Percentiles rank a stretch among this genome's conserved stretches.
These are phyloP conservation scores for Thalassiosira hispida DNA, from an alignment of 352 stramenopile genomes.

Conservation along the genomic window DNA sequence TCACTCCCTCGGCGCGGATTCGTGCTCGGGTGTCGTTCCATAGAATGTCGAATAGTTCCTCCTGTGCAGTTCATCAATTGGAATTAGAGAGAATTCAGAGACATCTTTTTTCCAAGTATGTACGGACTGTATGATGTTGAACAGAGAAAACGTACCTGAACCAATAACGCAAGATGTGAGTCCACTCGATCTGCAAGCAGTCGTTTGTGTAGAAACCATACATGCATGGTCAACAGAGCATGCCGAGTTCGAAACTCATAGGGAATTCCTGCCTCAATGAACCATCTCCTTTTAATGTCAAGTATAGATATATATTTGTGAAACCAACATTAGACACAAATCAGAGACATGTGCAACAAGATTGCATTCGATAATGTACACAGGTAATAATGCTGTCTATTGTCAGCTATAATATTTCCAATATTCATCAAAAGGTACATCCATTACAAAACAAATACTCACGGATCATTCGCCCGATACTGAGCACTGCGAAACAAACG, in stretches of 20 bases:
- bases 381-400: too few relatives aligned
- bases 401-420: too few relatives aligned
- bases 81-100: constrained; percentile 35
- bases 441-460: too few relatives aligned
- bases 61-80: constrained; percentile 85
- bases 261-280: constrained; percentile 63
- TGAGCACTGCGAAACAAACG: constrained; percentile 70
- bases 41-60: constrained; percentile 95
- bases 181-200: constrained; percentile 82
- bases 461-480: constrained; percentile 67
- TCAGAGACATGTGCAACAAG: too few relatives aligned
- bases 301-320: neutral
- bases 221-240: constrained; percentile 92
- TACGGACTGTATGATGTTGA: too few relatives aligned
- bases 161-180: constrained; percentile 75
- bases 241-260: constrained; percentile 92
- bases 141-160: constrained; percentile 48
- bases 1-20: constrained; percentile 92
- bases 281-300: constrained; percentile 66
- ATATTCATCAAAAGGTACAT: too few relatives aligned
- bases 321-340: neutral
- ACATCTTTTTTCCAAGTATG: too few relatives aligned
- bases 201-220: constrained; percentile 96
- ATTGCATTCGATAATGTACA: neutral
- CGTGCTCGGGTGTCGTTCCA: constrained; percentile 94